A percentile compares a stretch with the other conserved stretches of the same genome.
These are phyloP conservation scores for Panicum virgatum DNA, from an alignment of 202 grass and related monocot genomes.

Conservation along the genomic window DNA sequence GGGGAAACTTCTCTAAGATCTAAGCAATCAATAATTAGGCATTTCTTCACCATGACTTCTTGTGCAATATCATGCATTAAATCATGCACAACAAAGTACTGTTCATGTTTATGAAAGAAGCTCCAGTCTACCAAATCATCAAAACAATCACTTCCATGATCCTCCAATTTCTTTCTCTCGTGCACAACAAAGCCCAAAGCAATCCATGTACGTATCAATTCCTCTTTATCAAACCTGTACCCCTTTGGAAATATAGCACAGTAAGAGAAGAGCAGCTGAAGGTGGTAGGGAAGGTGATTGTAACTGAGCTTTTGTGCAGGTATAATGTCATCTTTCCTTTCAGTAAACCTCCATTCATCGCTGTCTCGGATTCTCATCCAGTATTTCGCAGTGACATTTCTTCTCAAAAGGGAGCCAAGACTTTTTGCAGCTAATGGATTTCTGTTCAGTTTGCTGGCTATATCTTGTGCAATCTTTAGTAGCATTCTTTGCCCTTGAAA, in stretches of 20 bases:
- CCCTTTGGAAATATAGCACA: constrained; percentile 62
- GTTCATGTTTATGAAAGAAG: constrained; percentile 36
- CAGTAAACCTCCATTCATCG: constrained; percentile 41
- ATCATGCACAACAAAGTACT: constrained; percentile 32
- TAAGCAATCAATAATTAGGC: constrained; percentile 41
- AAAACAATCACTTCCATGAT: constrained; percentile 48
- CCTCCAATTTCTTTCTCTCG: constrained; percentile 34
- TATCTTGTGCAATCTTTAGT: constrained; percentile 36
- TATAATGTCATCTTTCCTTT: constrained; percentile 37
- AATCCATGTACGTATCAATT: constrained; percentile 46
- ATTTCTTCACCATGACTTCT: constrained; percentile 21
- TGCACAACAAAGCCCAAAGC: constrained; percentile 38
- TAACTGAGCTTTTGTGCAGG: constrained; percentile 66
- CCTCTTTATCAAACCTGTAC: constrained; percentile 46
- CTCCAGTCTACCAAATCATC: constrained; percentile 39
- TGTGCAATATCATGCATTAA: constrained; percentile 49
- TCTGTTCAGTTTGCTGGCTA: constrained; percentile 44
- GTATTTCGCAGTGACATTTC: neutral
- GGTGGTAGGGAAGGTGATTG: constrained; percentile 45
- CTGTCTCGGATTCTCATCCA: constrained; percentile 47
- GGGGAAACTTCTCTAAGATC: neutral
- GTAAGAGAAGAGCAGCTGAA: constrained; percentile 56
- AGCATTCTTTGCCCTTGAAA: constrained; percentile 12
- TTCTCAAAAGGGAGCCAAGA: constrained; percentile 46
- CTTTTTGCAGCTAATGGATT: constrained; percentile 64